Conservation (phyloP, 2,329 filamentous ascomycete genomes). For the Xylariomycetidae sp. region DNA sequence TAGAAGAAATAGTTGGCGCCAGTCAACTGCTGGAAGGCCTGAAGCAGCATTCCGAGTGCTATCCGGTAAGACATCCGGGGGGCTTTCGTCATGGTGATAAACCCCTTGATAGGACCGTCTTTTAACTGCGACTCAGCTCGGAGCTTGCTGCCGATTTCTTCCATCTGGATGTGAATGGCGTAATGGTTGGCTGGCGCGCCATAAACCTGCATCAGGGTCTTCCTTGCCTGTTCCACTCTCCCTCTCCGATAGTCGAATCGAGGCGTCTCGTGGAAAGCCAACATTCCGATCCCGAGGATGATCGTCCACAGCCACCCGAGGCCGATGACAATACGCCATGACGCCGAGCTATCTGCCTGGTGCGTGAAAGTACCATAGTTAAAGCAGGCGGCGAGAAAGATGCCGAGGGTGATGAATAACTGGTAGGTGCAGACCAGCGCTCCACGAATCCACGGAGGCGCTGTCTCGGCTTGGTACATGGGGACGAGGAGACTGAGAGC, state of each 20-base stretch:
- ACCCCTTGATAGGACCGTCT: slow-evolving; percentile 7
- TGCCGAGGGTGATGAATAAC: slow-evolving; percentile 68
- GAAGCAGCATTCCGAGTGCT: slow-evolving; percentile 53
- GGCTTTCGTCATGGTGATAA: slow-evolving; percentile 58
- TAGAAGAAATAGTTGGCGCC: slow-evolving; percentile 66
- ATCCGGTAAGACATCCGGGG: slow-evolving; percentile 62
- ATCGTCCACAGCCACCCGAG: slow-evolving; percentile 48
- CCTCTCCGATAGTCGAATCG: slow-evolving; percentile 48
- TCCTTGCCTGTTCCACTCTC: slow-evolving; percentile 38
- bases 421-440: slow-evolving; percentile 64
- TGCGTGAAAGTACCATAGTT: slow-evolving; percentile 58
- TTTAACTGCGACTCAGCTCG: slow-evolving; percentile 36
- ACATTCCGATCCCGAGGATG: slow-evolving; percentile 43
- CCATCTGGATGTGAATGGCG: slow-evolving; percentile 15
- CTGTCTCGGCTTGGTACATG: slow-evolving; percentile 72
- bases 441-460: slow-evolving; percentile 62
- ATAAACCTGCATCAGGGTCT: slow-evolving; percentile 45
- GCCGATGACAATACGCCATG: slow-evolving; percentile 58
- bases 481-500: slow-evolving; percentile 60
- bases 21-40: slow-evolving; percentile 65
- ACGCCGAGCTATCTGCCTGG: slow-evolving; percentile 35
- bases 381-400: slow-evolving; percentile 54
- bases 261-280: slow-evolving; percentile 48
- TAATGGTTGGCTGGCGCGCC: slow-evolving; percentile 25
- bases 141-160: slow-evolving; percentile 50